These are phyloP conservation scores for Craterostigma plantagineum DNA, from an alignment of 257 asterid genomes.

Conservation along the genomic window DNA sequence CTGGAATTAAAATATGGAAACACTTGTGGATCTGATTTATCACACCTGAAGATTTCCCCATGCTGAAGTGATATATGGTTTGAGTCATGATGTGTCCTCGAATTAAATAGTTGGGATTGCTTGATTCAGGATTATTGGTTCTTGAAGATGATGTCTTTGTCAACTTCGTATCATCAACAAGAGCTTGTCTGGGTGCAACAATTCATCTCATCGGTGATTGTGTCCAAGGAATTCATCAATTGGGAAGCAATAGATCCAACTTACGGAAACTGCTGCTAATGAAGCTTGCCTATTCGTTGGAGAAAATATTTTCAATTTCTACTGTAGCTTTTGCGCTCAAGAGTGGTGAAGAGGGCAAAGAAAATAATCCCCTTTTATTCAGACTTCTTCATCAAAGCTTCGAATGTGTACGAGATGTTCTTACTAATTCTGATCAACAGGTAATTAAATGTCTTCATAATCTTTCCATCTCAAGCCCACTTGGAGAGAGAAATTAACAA, in stretches of 20 bases:
- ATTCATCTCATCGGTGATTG: slow-evolving; percentile 38
- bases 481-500: too few relatives aligned
- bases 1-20: slow-evolving; percentile 3
- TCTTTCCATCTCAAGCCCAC: too few relatives aligned
- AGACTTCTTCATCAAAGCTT: slow-evolving; percentile 37
- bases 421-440: slow-evolving; percentile 55
- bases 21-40: too few relatives aligned
- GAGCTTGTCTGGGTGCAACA: slow-evolving; percentile 57
- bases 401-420: slow-evolving; percentile 35
- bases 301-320: slow-evolving; percentile 38
- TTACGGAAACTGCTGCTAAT: slow-evolving; percentile 41
- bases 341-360: slow-evolving; percentile 26
- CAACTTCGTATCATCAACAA: slow-evolving; percentile 29
- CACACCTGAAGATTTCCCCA: too few relatives aligned
- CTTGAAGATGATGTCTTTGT: slow-evolving; percentile 28
- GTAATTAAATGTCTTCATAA: slow-evolving; percentile 19
- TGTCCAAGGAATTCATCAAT: slow-evolving; percentile 47
- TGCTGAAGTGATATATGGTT: too few relatives aligned
- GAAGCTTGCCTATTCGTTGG: slow-evolving; percentile 70
- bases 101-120: slow-evolving; percentile 7
- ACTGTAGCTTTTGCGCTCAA: slow-evolving; percentile 40
- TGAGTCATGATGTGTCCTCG: slow-evolving; percentile 8
- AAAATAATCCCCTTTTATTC: slow-evolving; percentile 26
- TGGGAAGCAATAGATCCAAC: slow-evolving; percentile 44
- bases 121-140: slow-evolving; percentile 37